These are phyloP conservation scores for Ensete glaucum DNA, from an alignment of 176 grass and related monocot genomes.

Conservation along the genomic window DNA sequence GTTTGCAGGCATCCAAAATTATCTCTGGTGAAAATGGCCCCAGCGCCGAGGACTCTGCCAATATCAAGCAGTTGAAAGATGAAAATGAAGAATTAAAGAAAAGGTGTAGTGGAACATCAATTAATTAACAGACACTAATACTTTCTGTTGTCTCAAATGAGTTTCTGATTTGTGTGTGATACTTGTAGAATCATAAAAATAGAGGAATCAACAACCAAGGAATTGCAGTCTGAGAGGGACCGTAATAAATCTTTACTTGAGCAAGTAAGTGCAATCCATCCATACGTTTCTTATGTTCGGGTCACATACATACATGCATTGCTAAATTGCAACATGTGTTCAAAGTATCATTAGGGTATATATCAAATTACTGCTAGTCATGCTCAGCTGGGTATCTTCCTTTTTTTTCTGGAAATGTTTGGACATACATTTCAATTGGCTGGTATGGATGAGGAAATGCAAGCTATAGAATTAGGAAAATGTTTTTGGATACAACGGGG, in stretches of 20 bases:
- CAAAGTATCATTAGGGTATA: too few species aligned
- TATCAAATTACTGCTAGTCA: too few species aligned
- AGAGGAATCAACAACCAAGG: conserved; percentile 47
- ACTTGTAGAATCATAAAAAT: conserved; percentile 43
- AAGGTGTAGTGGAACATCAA: conserved; percentile 30
- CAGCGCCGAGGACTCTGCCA: conserved; percentile 14
- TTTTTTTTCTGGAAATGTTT: too few species aligned
- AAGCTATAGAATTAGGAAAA: too few species aligned
- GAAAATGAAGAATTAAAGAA: conserved; percentile 66
- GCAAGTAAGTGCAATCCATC: conserved; percentile 39
- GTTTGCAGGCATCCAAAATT: conserved; percentile 27
- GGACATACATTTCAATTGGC: too few species aligned
- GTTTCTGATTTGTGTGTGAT: not conserved
- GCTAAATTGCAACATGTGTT: not conserved
- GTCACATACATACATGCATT: conserved; percentile 5
- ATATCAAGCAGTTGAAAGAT: conserved; percentile 60
- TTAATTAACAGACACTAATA: not conserved
- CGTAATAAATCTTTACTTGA: conserved; percentile 60
- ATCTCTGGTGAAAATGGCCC: conserved; percentile 22
- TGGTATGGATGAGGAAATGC: too few species aligned
- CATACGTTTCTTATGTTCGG: not conserved
- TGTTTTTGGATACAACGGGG: too few species aligned
- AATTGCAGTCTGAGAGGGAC: conserved; percentile 56
- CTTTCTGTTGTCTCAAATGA: not conserved
- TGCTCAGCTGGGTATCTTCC: too few species aligned